phyloP scores from a whole-genome alignment of 1,139 yeast genomes.

The Kluyveromyces sp. region DNA sequence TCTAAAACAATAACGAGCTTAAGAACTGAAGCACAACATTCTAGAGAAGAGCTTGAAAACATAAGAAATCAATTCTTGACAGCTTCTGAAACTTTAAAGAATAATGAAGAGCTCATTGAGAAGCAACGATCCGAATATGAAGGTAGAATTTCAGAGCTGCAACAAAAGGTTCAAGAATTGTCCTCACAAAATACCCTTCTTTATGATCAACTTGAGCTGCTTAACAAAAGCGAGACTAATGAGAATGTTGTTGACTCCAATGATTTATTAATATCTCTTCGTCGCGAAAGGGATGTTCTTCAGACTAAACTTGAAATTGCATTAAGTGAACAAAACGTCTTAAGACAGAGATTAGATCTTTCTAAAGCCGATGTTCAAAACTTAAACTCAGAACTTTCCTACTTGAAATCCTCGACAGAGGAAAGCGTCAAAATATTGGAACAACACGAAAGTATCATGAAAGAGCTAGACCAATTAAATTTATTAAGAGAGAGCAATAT shows the following conservation, averaged over 20 bases:
- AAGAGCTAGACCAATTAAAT: constrained; percentile 61
- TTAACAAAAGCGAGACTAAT: constrained; percentile 20
- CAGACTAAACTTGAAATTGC: constrained; percentile 48
- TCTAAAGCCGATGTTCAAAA: constrained; percentile 39
- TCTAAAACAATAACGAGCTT: constrained; percentile 38
- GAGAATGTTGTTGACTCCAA: constrained; percentile 36
- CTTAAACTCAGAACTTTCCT: constrained; percentile 39
- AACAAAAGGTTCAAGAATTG: constrained; percentile 46
- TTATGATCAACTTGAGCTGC: constrained; percentile 58
- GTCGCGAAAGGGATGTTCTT: constrained; percentile 70
- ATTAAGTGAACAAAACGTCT: constrained; percentile 25
- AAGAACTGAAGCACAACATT: constrained; percentile 37
- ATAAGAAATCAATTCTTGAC: constrained; percentile 31
- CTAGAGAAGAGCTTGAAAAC: constrained; percentile 34
- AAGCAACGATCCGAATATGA: constrained; percentile 38
- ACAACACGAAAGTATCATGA: constrained; percentile 48
- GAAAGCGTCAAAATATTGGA: constrained; percentile 36
- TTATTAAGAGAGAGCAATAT: constrained; percentile 68
- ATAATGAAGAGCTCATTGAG: constrained; percentile 40
- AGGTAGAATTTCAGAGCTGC: constrained; percentile 44
- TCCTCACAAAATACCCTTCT: constrained; percentile 59
- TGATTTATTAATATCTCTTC: constrained; percentile 54
- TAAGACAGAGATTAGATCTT: constrained; percentile 35
- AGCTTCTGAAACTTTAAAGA: constrained; percentile 29
- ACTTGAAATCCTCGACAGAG: constrained; percentile 32